Evolutionary conservation across 306 rosid genomes (phyloP), one percentile per base, ranked within the genome.

Genomic region (Psophocarpus tetragonolobus): DNA sequence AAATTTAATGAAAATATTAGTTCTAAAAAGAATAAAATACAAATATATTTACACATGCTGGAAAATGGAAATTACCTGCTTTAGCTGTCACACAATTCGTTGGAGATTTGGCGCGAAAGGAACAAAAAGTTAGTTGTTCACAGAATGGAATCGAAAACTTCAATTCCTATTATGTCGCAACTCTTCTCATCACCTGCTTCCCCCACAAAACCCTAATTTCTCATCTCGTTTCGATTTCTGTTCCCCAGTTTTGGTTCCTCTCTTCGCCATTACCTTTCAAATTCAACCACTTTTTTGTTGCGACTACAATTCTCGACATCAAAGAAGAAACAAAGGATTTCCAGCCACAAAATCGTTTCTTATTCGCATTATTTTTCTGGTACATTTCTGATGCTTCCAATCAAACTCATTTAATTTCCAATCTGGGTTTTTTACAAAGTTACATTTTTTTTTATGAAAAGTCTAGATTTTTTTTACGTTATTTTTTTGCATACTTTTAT

Each of bases 161-260:
- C 36, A 15, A 1, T 27, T 45, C 76, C 92, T 74, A 69, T 73
- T 73, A 26, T 80, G 9, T 71, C 84, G 88, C 81, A 51, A 71
- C 23, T 20, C 81, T 86, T 74, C 78, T 78, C 84, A 44, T 82
- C 39, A 6, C 23, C 45, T 36, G 13, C 60, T 51, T 67, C 77
- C 15, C 53, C 56, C 65, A 24, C 79, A 65, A 75, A 85, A 76
- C 85, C 92, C 89, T 74, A 88, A 56, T 86, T 68, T 50, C 54
- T 21, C 17, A 71, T 79, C 79, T 58, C 21, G 6, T n/a, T 10
- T 88, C 5, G 26, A 0, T 24, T 30, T 53, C 18, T 27, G 41
- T 11, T 24, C 5, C 3, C 70, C 38, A 6, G 20, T 79, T 41
- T 27, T 7, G 4, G 32, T 39, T 32, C 42, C 1, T 72, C 36